phyloP scores from a whole-genome alignment of 2,329 filamentous ascomycete species.

The Colletotrichum acutatum region DNA sequence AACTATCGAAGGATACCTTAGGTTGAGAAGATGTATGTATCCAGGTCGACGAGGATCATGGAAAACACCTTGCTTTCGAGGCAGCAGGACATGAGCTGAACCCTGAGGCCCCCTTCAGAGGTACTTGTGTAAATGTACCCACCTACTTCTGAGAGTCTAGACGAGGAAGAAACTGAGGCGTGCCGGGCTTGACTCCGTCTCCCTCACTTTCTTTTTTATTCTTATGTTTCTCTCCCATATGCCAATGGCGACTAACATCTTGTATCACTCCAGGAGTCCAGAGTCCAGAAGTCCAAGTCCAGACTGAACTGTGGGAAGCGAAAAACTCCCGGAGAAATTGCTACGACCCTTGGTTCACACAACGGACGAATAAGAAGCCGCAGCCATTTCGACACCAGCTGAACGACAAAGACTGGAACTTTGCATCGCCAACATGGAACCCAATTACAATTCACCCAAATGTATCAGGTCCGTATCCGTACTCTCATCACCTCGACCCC shows the following conservation, averaged over 20 bases:
- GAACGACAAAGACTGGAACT: constrained; percentile 3
- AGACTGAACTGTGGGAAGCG: neutral
- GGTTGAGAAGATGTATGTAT: no score
- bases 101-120: no score
- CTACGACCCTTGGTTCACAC: neutral
- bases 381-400: constrained; percentile 9
- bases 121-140: neutral
- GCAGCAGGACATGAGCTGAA: no score
- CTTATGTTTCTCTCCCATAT: neutral
- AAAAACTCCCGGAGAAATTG: neutral
- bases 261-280: no score
- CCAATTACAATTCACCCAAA: neutral
- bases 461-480: neutral
- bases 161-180: neutral
- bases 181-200: neutral
- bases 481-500: neutral
- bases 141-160: neutral
- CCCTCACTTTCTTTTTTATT: neutral
- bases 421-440: neutral
- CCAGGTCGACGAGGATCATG: no score
- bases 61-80: no score
- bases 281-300: neutral
- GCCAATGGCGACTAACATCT: neutral
- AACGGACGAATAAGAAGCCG: constrained; percentile 13
- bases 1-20: no score